phyloP scores from a whole-genome alignment of 2,329 filamentous ascomycete species.

The Metarhizium album region DNA sequence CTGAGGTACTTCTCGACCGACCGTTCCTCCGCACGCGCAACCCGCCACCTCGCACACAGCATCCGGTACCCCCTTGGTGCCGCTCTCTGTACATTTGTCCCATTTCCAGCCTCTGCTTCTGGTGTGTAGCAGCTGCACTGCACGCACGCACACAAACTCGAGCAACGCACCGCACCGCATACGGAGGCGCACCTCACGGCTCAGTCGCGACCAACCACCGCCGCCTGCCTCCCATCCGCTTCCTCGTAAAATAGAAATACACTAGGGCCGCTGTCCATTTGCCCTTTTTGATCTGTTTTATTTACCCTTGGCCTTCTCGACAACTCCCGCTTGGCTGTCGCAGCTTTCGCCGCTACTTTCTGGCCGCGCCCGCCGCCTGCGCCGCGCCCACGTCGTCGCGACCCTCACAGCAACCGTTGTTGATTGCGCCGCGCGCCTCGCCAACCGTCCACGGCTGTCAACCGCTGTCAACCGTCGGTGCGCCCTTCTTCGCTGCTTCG shows the following conservation, averaged over 20 bases:
- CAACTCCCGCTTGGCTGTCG: neutral
- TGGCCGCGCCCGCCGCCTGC: constrained; percentile 4
- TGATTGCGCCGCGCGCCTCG: constrained; percentile 4
- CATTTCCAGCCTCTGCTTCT: neutral
- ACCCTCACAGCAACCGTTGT: neutral
- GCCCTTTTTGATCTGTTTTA: neutral
- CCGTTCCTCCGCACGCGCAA: neutral
- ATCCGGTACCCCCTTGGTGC: constrained; percentile 1
- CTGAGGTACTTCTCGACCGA: constrained; percentile 5
- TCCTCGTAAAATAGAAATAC: neutral
- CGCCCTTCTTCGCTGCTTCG: neutral
- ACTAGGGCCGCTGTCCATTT: neutral
- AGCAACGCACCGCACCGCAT: constrained; percentile 2
- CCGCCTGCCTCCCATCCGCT: neutral
- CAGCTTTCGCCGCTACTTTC: neutral
- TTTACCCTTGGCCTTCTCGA: neutral
- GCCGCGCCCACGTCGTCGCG: constrained; percentile 3
- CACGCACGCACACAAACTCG: neutral
- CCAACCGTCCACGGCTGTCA: constrained; percentile 5
- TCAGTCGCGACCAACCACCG: constrained; percentile 9
- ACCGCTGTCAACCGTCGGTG: neutral
- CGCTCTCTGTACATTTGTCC: constrained; percentile 1
- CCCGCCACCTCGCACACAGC: neutral
- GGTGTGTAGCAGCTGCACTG: neutral
- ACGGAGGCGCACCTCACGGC: constrained; percentile 1